Percentiles rank a stretch among this genome's conserved stretches.
Conservation (phyloP, 805 yeast species). For the Ogataea paraovalis region DNA sequence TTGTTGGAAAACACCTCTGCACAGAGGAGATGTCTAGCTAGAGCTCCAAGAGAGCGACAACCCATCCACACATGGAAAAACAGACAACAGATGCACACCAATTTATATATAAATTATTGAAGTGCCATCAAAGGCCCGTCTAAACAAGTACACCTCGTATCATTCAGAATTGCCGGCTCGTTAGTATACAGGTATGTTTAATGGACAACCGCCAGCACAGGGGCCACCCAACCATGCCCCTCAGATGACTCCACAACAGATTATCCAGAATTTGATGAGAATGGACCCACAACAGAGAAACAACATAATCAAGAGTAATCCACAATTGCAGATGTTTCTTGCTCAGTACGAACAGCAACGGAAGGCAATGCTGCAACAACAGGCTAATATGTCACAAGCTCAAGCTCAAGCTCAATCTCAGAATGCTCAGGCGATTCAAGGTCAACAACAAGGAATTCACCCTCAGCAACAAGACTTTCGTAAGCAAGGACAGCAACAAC, state of each 20-base stretch:
- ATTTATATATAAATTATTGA: too few relatives aligned
- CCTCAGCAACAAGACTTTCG: conserved; percentile 35
- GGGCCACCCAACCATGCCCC: conserved; percentile 10
- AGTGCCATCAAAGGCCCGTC: too few relatives aligned
- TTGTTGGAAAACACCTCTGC: too few relatives aligned
- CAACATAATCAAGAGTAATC: conserved; percentile 29
- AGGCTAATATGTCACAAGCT: conserved; percentile 20
- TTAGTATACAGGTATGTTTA: conserved; percentile 4
- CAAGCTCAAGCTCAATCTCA: conserved; percentile 40
- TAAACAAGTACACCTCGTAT: too few relatives aligned
- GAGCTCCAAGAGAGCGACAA: too few relatives aligned
- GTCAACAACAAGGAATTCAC: conserved; percentile 4
- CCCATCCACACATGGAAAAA: too few relatives aligned
- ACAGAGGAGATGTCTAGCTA: too few relatives aligned
- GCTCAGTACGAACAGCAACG: conserved; percentile 34
- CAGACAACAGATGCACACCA: too few relatives aligned
- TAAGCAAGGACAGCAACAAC: background rate
- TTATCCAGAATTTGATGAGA: conserved; percentile 31
- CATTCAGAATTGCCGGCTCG: too few relatives aligned
- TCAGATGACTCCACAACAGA: conserved; percentile 25
- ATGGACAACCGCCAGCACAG: conserved; percentile 5
- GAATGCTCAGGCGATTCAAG: conserved; percentile 23
- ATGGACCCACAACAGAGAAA: conserved; percentile 35
- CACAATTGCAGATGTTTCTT: conserved; percentile 31
- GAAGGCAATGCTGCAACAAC: conserved; percentile 24